Base-by-base conservation (phyloP, 2,329 filamentous ascomycete genomes). In the Pseudogymnoascus sp. region DNA sequence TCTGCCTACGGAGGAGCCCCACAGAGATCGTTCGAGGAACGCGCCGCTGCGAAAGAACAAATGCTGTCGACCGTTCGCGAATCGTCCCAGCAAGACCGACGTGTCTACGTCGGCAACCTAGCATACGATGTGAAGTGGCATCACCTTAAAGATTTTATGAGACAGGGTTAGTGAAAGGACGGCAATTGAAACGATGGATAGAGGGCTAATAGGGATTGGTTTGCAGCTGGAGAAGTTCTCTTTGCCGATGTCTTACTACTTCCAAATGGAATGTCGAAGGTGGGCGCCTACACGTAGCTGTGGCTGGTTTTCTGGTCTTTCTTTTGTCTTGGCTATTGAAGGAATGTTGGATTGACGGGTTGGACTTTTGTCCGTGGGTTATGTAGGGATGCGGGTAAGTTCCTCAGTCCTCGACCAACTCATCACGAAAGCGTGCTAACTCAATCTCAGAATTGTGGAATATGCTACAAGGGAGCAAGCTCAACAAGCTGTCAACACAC, bases 221-320 rank as follows among this genome's bases (percentile, higher is more conserved):
- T 63, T 71, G 74, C 79, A 97, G 95, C 95, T 82, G 95, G 95
- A 85, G 93, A 97, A 80, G 95, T 99, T 78, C 87, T 97, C 82
- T 99, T 96, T 82, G 95, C 95, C 83, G 95, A 99, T 85, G 95
- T 99, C 76, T 88, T 99, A 81, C 85, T 96, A 79, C 92, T 99
- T 89, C 95, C 95, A 76, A 99, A 99, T 86, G 95, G 95, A 93
- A 99, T 99, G 95, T 97, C 93, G 91, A 99, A 99, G 93, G 93
- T 97, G 93, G 91, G 91, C 92, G 87, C 88, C 84, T 89, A 90
- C 83, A 87, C 82, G 84, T 93, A 89, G 89, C 86, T 88, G 85
- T 88, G 89, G 89, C 86, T 90, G 90, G 90, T 85, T 86, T 80
- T 87, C 76, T 79, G 81, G 80, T 81, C 81, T 86, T 84, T 84